Percentiles rank a stretch among this genome's conserved stretches.
Evolutionary conservation across 2,329 filamentous ascomycete species (phyloP).

Genomic region (Neofusicoccum kwambonambiense): DNA sequence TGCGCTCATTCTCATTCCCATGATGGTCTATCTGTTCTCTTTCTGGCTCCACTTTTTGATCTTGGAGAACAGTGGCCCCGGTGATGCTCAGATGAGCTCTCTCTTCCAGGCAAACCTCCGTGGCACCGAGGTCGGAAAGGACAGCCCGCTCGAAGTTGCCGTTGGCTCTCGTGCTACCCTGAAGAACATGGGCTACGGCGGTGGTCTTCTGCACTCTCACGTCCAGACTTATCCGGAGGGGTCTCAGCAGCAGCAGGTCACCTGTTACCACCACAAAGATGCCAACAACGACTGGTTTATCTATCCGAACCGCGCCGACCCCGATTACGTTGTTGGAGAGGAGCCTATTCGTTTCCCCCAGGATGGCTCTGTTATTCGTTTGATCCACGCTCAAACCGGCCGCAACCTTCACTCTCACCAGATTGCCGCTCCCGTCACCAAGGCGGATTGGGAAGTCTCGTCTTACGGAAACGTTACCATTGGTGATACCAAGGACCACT

Average conservation of each 20-base stretch:
- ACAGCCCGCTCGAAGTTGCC: slow-evolving; percentile 90
- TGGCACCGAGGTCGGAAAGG: slow-evolving; percentile 89
- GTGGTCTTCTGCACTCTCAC: slow-evolving; percentile 93
- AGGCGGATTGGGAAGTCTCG: slow-evolving; percentile 89
- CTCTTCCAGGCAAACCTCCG: slow-evolving; percentile 96
- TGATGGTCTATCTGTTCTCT: slow-evolving; percentile 91
- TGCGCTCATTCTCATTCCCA: slow-evolving; percentile 83
- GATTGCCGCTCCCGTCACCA: slow-evolving; percentile 83
- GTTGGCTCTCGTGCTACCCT: slow-evolving; percentile 85
- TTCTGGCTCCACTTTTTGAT: slow-evolving; percentile 95
- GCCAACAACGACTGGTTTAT: slow-evolving; percentile 99
- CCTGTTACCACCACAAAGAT: slow-evolving; percentile 99
- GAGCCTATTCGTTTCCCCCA: slow-evolving; percentile 71
- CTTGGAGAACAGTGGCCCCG: slow-evolving; percentile 88
- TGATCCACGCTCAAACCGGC: slow-evolving; percentile 93
- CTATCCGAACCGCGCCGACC: slow-evolving; percentile 82
- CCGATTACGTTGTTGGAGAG: slow-evolving; percentile 69
- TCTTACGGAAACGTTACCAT: slow-evolving; percentile 94
- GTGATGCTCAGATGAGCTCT: slow-evolving; percentile 99
- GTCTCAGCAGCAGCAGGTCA: slow-evolving; percentile 91
- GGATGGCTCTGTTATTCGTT: slow-evolving; percentile 74
- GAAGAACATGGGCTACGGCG: slow-evolving; percentile 99
- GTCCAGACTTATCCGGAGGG: slow-evolving; percentile 95
- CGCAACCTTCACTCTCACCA: slow-evolving; percentile 96
- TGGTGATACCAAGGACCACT: slow-evolving; percentile 97